These are phyloP conservation scores for Gymnopus androsaceus DNA, from an alignment of 1,284 basidiomycete genomes.

Conservation along the genomic window DNA sequence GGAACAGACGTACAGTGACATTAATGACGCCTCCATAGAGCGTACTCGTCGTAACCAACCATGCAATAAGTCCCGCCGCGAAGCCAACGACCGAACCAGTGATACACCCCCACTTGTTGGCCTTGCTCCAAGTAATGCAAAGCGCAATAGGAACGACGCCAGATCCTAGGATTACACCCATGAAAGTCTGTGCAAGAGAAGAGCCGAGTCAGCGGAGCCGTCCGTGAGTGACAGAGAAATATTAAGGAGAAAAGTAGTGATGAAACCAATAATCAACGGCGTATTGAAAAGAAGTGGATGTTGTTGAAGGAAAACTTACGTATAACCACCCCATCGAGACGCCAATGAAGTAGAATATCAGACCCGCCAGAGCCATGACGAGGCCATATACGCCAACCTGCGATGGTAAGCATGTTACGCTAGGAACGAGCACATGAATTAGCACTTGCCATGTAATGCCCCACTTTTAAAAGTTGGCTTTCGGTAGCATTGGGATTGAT, in stretches of 20 bases:
- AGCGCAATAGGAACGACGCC: slow-evolving; percentile 87
- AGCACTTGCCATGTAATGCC: slow-evolving; percentile 52
- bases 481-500: slow-evolving; percentile 64
- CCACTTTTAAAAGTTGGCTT: slow-evolving; percentile 57
- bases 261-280: slow-evolving; percentile 1
- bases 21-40: slow-evolving; percentile 74
- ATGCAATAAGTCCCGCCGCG: slow-evolving; percentile 68
- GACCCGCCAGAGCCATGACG: slow-evolving; percentile 79
- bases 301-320: slow-evolving; percentile 41
- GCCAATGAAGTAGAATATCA: slow-evolving; percentile 88
- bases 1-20: slow-evolving; percentile 54
- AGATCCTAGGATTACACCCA: slow-evolving; percentile 83
- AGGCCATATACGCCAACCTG: slow-evolving; percentile 75
- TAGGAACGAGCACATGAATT: slow-evolving; percentile 42
- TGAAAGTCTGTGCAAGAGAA: slow-evolving; percentile 57
- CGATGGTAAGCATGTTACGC: neutral
- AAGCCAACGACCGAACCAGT: slow-evolving; percentile 74
- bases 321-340: slow-evolving; percentile 90
- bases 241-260: neutral
- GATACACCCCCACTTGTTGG: slow-evolving; percentile 83
- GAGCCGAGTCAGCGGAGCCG: slow-evolving; percentile 13
- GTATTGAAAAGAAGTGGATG: neutral
- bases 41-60: slow-evolving; percentile 81
- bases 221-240: neutral
- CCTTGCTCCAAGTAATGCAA: slow-evolving; percentile 78